phyloP scores from a whole-genome alignment of 2,329 filamentous ascomycete genomes.

The Tolypocladium tundrense region DNA sequence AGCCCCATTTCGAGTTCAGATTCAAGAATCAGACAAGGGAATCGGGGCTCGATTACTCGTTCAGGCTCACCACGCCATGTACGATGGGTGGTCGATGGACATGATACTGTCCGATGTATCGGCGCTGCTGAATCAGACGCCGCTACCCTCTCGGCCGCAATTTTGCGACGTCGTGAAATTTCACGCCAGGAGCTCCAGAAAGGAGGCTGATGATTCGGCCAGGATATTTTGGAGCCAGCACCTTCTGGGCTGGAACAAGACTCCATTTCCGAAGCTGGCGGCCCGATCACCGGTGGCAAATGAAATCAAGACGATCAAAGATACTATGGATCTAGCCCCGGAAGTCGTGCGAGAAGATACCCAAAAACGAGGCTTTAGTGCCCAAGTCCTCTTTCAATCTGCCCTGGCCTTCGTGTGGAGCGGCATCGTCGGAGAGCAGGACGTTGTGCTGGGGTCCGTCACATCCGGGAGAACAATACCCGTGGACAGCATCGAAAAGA shows the following conservation, averaged over 20 bases:
- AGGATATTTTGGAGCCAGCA: slow-evolving; percentile 61
- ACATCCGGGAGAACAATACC: slow-evolving; percentile 74
- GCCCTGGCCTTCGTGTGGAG: slow-evolving; percentile 57
- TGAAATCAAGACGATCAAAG: slow-evolving; percentile 7
- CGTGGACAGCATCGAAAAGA: slow-evolving; percentile 56
- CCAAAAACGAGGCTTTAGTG: slow-evolving; percentile 37
- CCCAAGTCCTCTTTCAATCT: slow-evolving; percentile 68
- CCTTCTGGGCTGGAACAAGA: slow-evolving; percentile 45
- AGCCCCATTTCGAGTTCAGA: slow-evolving; percentile 51
- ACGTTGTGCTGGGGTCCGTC: slow-evolving; percentile 68
- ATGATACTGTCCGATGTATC: slow-evolving; percentile 59
- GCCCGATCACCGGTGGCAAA: slow-evolving; percentile 12
- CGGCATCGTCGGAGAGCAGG: slow-evolving; percentile 50
- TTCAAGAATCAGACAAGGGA: slow-evolving; percentile 20
- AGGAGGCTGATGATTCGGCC: slow-evolving; percentile 26
- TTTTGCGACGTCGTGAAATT: slow-evolving; percentile 51
- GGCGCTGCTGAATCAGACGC: slow-evolving; percentile 26
- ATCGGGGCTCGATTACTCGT: slow-evolving; percentile 28
- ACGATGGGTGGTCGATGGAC: slow-evolving; percentile 90
- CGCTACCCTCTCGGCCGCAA: slow-evolving; percentile 34
- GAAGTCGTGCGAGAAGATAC: slow-evolving; percentile 20
- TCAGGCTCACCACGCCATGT: slow-evolving; percentile 71
- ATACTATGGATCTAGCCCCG: slow-evolving; percentile 9
- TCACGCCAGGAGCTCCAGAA: slow-evolving; percentile 21
- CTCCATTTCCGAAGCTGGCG: slow-evolving; percentile 42